A percentile compares a stretch with the other conserved stretches of the same genome.
Evolutionary conservation across 2,329 filamentous ascomycete species (phyloP).

Genomic region (Mollisiaceae sp.): DNA sequence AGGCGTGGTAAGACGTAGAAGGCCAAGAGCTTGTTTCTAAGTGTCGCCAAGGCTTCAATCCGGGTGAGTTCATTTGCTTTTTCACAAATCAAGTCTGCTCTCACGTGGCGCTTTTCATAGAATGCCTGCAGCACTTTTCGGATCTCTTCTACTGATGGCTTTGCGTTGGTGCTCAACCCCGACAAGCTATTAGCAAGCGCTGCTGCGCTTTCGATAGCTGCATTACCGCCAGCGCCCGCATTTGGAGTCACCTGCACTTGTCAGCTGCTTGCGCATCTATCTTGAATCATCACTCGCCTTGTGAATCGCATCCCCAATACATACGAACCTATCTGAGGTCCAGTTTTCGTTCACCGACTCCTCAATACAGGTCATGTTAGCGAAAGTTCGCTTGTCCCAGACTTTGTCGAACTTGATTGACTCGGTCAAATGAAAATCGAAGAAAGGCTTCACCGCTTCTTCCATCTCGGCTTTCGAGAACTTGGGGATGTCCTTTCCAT

Average conservation of each 20-base stretch:
- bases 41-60: slow-evolving; percentile 29
- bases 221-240: slow-evolving; percentile 46
- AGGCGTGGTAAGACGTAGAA: slow-evolving; percentile 29
- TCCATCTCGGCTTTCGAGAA: slow-evolving; percentile 28
- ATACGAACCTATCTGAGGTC: slow-evolving; percentile 30
- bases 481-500: slow-evolving; percentile 28
- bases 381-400: slow-evolving; percentile 19
- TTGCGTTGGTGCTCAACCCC: background rate
- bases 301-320: slow-evolving; percentile 34
- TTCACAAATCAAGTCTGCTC: slow-evolving; percentile 32
- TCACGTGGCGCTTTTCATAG: slow-evolving; percentile 30
- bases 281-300: slow-evolving; percentile 29
- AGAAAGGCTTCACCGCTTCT: slow-evolving; percentile 17
- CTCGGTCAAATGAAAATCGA: slow-evolving; percentile 8
- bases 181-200: slow-evolving; percentile 41
- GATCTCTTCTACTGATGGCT: slow-evolving; percentile 4
- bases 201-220: slow-evolving; percentile 46
- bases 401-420: slow-evolving; percentile 29
- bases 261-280: background rate
- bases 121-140: slow-evolving; percentile 20
- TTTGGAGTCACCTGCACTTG: slow-evolving; percentile 25
- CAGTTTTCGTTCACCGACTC: slow-evolving; percentile 34
- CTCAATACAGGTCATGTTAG: slow-evolving; percentile 24
- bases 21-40: slow-evolving; percentile 29
- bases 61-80: slow-evolving; percentile 34